Conservation (phyloP, 1,139 yeast genomes). For the Saccharomycopsis hybrid region DNA sequence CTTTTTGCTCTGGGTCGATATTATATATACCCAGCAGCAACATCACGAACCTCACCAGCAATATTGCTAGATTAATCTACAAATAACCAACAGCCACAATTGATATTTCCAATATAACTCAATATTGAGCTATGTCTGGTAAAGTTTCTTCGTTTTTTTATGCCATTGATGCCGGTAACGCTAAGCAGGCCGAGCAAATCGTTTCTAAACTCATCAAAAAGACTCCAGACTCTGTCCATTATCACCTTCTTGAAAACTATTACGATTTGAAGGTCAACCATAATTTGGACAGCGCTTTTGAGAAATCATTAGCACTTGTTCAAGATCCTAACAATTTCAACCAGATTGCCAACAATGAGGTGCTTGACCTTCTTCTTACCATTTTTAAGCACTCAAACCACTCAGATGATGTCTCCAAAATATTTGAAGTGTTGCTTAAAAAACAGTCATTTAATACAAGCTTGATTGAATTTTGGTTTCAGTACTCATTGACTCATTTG, state of each 20-base stretch:
- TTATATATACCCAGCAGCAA: no score
- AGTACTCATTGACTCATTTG: slow-evolving; percentile 32
- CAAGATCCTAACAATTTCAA: slow-evolving; percentile 26
- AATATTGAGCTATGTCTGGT: not conserved
- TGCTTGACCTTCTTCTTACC: slow-evolving; percentile 18
- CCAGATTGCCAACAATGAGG: slow-evolving; percentile 29
- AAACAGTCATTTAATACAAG: slow-evolving; percentile 42
- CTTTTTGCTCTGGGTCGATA: no score
- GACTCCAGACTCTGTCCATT: slow-evolving; percentile 50
- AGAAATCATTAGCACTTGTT: slow-evolving; percentile 24
- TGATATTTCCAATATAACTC: no score
- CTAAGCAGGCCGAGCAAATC: slow-evolving; percentile 44
- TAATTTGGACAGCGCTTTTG: slow-evolving; percentile 26
- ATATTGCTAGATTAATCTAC: no score
- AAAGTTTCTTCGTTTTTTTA: slow-evolving; percentile 24
- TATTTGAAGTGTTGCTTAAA: slow-evolving; percentile 52
- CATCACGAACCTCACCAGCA: no score
- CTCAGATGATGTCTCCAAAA: slow-evolving; percentile 32
- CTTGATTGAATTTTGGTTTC: slow-evolving; percentile 45
- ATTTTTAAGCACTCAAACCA: slow-evolving; percentile 30
- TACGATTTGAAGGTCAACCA: slow-evolving; percentile 34
- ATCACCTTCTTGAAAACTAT: slow-evolving; percentile 40
- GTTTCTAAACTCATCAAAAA: slow-evolving; percentile 45
- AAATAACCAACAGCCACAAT: no score
- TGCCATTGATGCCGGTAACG: slow-evolving; percentile 51